Percentiles rank a stretch among this genome's conserved stretches.
Evolutionary conservation across 2,329 filamentous ascomycete species (phyloP).

Genomic region (Colletotrichum lupini): DNA sequence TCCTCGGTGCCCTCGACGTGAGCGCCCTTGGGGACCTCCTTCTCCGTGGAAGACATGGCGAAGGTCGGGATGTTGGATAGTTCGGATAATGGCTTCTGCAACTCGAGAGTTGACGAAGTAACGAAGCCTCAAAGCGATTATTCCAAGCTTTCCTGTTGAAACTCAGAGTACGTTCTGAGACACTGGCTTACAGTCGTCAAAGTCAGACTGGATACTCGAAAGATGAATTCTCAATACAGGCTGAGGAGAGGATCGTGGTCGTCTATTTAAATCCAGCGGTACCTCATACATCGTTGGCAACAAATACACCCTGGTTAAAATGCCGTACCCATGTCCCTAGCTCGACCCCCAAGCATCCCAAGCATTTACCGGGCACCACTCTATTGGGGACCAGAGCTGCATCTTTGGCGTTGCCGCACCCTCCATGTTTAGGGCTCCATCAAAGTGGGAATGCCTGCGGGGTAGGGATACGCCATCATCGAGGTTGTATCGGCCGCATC

Average conservation of each 20-base stretch:
- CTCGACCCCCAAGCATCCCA: background rate
- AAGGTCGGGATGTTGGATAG: background rate
- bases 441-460: conserved; percentile 15
- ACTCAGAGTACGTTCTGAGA: background rate
- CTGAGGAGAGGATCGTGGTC: background rate
- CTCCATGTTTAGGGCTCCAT: conserved; percentile 12
- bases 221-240: background rate
- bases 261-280: conserved; percentile 1
- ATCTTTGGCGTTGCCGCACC: conserved; percentile 14
- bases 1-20: conserved; percentile 28
- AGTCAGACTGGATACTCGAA: background rate
- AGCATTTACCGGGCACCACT: background rate
- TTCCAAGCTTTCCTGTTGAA: background rate
- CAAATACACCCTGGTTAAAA: background rate
- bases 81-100: background rate
- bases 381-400: background rate
- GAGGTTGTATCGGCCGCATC: background rate
- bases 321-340: conserved; percentile 14
- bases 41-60: conserved; percentile 28
- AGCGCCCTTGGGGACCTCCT: conserved; percentile 7
- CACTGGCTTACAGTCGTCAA: background rate
- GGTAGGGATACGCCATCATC: conserved; percentile 9
- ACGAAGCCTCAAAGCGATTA: background rate
- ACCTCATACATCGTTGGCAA: background rate
- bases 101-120: background rate